A percentile compares a stretch with the other conserved stretches of the same genome.
These are phyloP conservation scores for Xylariaceae sp. DNA, from an alignment of 2,329 filamentous ascomycete species.

Conservation along the genomic window DNA sequence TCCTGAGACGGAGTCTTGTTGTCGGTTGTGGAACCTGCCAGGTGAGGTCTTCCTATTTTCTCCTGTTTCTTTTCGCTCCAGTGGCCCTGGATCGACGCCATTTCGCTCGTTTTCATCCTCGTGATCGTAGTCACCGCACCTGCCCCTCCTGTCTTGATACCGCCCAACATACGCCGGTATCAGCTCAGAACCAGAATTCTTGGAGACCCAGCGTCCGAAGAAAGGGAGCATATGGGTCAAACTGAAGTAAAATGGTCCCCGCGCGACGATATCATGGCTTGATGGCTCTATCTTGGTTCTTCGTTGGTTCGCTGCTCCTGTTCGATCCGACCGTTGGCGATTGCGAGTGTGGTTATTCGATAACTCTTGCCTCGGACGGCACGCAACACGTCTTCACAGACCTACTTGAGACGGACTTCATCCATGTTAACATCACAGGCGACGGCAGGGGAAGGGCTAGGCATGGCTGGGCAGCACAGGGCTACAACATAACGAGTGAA, in stretches of 20 bases:
- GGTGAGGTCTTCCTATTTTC: background rate
- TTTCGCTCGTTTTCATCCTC: constrained; percentile 2
- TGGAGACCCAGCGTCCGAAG: too few relatives aligned
- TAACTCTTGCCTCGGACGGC: constrained; percentile 40
- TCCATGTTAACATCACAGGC: constrained; percentile 44
- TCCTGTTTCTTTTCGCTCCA: too few relatives aligned
- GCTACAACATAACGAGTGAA: constrained; percentile 58
- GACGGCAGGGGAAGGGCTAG: constrained; percentile 34
- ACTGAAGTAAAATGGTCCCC: constrained; percentile 6
- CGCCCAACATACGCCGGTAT: too few relatives aligned
- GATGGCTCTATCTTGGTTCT: constrained; percentile 10
- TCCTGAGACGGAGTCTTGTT: constrained; percentile 5
- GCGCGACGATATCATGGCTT: constrained; percentile 1
- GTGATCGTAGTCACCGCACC: constrained; percentile 4
- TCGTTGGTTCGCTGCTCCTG: constrained; percentile 14
- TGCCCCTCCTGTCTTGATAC: constrained; percentile 10
- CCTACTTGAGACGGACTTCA: constrained; percentile 66
- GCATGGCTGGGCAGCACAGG: constrained; percentile 56
- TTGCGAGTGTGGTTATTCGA: constrained; percentile 69
- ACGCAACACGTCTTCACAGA: constrained; percentile 57
- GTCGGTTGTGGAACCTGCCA: background rate
- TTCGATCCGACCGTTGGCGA: constrained; percentile 32
- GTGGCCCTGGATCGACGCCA: too few relatives aligned
- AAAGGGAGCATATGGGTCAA: constrained; percentile 3
- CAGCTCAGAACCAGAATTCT: too few relatives aligned